phyloP scores from a whole-genome alignment of 495 filamentous ascomycete genomes.

The Hypoxylon cercidicola region DNA sequence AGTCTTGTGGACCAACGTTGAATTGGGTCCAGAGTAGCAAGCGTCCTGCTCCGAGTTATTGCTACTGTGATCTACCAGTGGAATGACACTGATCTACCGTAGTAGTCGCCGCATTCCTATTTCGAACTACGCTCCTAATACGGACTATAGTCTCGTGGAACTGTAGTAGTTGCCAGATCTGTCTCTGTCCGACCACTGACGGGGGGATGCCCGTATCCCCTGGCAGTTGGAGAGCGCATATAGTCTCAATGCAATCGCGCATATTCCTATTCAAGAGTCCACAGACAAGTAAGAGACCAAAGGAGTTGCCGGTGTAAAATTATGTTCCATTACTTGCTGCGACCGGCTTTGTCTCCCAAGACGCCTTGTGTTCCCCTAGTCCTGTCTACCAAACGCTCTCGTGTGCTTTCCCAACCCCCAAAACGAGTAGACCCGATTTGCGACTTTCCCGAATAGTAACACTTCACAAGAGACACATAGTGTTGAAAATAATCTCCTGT shows the following conservation, averaged over 20 bases:
- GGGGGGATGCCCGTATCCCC: no score
- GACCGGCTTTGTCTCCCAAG: slow-evolving; percentile 35
- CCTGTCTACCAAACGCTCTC: slow-evolving; percentile 26
- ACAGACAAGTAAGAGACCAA: neutral
- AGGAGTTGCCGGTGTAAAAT: slow-evolving; percentile 6
- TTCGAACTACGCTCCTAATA: no score
- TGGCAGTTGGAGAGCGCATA: no score
- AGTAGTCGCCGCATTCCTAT: no score
- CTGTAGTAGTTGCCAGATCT: no score
- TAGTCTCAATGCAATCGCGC: neutral
- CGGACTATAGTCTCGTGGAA: no score
- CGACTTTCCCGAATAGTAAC: slow-evolving; percentile 16
- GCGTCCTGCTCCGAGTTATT: no score
- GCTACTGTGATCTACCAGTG: no score
- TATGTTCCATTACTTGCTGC: slow-evolving; percentile 18
- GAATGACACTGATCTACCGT: no score
- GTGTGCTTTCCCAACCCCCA: slow-evolving; percentile 7
- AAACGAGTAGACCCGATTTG: slow-evolving; percentile 13
- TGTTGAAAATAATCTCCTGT: slow-evolving; percentile 5
- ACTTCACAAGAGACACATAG: slow-evolving; percentile 8
- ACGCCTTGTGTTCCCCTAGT: slow-evolving; percentile 23
- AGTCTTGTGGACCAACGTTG: no score
- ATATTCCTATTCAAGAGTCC: neutral
- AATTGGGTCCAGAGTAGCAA: no score
- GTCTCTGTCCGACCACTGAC: no score